Percentiles rank a stretch among this genome's conserved stretches.
Conservation (phyloP, 129 eudicot genomes). For the Silybum marianum region DNA sequence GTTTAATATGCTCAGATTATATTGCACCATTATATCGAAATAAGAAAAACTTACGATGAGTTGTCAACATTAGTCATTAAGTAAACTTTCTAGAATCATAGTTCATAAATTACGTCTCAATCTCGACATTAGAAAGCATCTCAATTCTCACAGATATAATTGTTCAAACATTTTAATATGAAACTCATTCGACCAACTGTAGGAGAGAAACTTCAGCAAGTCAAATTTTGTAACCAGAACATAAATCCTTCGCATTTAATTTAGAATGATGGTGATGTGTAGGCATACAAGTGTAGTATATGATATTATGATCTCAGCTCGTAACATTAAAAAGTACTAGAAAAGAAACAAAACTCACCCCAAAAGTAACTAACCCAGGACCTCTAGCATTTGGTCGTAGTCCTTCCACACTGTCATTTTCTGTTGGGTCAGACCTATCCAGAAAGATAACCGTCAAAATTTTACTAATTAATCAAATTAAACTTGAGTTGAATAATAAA, state of each 20-base stretch:
- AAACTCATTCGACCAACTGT: background rate
- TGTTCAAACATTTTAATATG: background rate
- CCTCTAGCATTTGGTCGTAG: slow-evolving; percentile 99
- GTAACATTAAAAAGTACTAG: background rate
- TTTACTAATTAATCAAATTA: slow-evolving; percentile 2
- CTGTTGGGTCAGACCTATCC: slow-evolving; percentile 95
- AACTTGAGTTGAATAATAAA: background rate
- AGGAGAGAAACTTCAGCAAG: background rate
- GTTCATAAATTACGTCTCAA: background rate
- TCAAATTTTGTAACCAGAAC: background rate
- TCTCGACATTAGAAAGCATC: background rate
- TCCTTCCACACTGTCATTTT: slow-evolving; percentile 98
- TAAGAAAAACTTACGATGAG: background rate
- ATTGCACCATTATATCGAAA: too few species aligned
- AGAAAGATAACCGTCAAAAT: slow-evolving; percentile 15
- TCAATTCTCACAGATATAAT: background rate
- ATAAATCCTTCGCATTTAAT: background rate
- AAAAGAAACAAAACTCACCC: slow-evolving; percentile 62
- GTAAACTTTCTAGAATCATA: background rate
- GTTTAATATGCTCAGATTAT: background rate
- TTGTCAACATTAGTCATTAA: background rate
- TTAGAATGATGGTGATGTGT: too few species aligned
- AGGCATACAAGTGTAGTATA: background rate
- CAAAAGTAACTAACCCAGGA: slow-evolving; percentile 98
- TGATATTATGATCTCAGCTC: background rate